phyloP scores from a whole-genome alignment of 176 grass and related monocot genomes.

The Echinochloa phyllopogon region DNA sequence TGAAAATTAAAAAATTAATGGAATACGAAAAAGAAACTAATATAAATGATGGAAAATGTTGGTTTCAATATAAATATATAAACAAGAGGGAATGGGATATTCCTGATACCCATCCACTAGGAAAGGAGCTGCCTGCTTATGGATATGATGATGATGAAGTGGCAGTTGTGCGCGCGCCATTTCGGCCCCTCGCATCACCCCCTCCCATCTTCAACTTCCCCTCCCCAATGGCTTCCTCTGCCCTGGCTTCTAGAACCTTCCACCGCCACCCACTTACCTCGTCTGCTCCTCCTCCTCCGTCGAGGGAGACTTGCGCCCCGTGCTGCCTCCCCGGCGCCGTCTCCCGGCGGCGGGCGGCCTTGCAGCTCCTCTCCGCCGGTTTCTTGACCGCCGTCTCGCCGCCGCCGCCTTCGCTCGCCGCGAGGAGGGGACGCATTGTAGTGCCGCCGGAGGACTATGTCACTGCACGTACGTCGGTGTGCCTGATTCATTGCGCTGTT shows the following conservation, averaged over 20 bases:
- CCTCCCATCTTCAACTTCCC: background rate
- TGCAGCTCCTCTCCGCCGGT: constrained; percentile 49
- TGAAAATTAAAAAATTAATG: too few relatives aligned
- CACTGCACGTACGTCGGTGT: constrained; percentile 47
- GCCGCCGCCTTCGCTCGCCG: constrained; percentile 45
- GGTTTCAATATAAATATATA: background rate
- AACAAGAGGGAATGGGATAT: constrained; percentile 6
- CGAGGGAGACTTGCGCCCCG: background rate
- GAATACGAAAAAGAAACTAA: background rate
- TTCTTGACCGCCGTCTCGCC: constrained; percentile 38
- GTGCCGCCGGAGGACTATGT: constrained; percentile 51
- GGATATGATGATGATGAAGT: constrained; percentile 44
- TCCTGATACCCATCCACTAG: background rate
- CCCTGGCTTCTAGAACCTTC: constrained; percentile 46
- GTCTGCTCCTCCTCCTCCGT: background rate
- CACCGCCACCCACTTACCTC: background rate
- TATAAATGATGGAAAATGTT: background rate
- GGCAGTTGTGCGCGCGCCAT: constrained; percentile 37
- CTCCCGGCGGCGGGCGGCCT: constrained; percentile 48
- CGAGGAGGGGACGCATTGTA: constrained; percentile 54
- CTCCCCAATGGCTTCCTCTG: constrained; percentile 38
- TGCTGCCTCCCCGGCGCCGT: constrained; percentile 30
- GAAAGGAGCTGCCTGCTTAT: background rate
- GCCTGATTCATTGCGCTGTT: background rate
- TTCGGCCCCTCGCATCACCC: constrained; percentile 13